A percentile compares a stretch with the other conserved stretches of the same genome.
These are phyloP conservation scores for Tylopilus cervinicoccineus DNA, from an alignment of 768 basidiomycete genomes.

Conservation along the genomic window DNA sequence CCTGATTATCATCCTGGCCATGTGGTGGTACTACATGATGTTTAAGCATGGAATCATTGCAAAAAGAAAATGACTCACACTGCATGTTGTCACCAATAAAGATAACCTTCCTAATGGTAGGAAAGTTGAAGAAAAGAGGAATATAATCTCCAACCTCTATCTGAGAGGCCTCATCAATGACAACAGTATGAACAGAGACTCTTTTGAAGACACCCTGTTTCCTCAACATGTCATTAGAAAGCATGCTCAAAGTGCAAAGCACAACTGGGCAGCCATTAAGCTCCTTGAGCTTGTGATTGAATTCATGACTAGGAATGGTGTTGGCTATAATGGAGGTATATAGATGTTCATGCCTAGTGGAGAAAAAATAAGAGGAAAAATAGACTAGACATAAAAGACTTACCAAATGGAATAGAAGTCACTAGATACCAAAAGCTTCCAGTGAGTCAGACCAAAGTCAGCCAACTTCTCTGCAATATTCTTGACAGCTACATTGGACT, in stretches of 20 bases:
- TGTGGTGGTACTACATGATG: conserved; percentile 64
- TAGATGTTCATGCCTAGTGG: conserved; percentile 76
- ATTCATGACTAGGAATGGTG: conserved; percentile 48
- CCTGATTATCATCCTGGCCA: conserved; percentile 66
- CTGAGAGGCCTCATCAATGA: conserved; percentile 67
- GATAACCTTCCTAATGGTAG: conserved; percentile 46
- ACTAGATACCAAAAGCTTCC: conserved; percentile 67
- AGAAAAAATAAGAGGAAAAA: not conserved
- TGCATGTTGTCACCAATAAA: conserved; percentile 70
- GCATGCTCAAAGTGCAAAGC: conserved; percentile 76
- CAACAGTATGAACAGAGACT: conserved; percentile 43
- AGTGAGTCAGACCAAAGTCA: conserved; percentile 48
- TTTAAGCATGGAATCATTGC: conserved; percentile 26
- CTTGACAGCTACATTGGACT: conserved; percentile 86
- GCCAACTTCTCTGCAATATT: conserved; percentile 82
- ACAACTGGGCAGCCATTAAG: conserved; percentile 50
- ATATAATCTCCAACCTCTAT: conserved; percentile 56
- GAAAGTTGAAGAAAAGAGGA: conserved; percentile 33
- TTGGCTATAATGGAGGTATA: conserved; percentile 48
- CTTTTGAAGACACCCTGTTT: conserved; percentile 17
- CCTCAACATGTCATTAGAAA: conserved; percentile 40
- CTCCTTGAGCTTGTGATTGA: conserved; percentile 29
- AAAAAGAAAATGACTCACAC: conserved; percentile 39
- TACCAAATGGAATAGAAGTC: conserved; percentile 69
- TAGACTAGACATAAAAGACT: conserved; percentile 16